Conservation (phyloP, 306 rosid genomes). For the Corylus heterophylla region DNA sequence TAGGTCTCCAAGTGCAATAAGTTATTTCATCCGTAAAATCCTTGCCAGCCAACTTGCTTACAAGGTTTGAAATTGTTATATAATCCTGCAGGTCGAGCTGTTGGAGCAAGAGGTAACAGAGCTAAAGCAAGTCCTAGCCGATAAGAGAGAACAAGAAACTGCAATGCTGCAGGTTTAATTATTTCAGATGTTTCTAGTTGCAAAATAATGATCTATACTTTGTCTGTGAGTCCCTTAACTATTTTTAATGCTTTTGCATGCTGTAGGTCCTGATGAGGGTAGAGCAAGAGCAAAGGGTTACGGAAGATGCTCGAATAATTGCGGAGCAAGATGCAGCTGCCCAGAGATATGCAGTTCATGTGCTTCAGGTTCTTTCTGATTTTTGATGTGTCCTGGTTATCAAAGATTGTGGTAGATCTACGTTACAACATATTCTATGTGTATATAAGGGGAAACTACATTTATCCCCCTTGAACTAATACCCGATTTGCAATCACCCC, state of each 20-base stretch:
- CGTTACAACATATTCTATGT: slow-evolving; percentile 6
- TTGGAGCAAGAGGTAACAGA: slow-evolving; percentile 78
- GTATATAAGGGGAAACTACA: too few relatives aligned
- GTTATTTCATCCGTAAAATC: slow-evolving; percentile 19
- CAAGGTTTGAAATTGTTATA: slow-evolving; percentile 27
- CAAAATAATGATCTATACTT: slow-evolving; percentile 22
- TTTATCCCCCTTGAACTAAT: too few relatives aligned
- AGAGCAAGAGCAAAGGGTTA: slow-evolving; percentile 81
- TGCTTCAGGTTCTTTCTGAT: slow-evolving; percentile 65
- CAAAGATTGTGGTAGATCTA: slow-evolving; percentile 1
- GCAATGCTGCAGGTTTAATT: slow-evolving; percentile 82
- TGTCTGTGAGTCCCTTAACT: slow-evolving; percentile 11
- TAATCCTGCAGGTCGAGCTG: slow-evolving; percentile 70
- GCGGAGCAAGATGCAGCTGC: slow-evolving; percentile 81
- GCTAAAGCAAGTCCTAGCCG: slow-evolving; percentile 58
- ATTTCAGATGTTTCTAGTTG: slow-evolving; percentile 36
- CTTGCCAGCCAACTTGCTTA: slow-evolving; percentile 10
- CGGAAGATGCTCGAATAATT: slow-evolving; percentile 83
- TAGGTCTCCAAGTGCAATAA: slow-evolving; percentile 20
- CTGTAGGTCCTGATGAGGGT: slow-evolving; percentile 65
- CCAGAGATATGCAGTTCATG: slow-evolving; percentile 66
- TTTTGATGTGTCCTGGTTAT: slow-evolving; percentile 23
- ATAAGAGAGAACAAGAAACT: slow-evolving; percentile 86
- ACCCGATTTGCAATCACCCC: too few relatives aligned
- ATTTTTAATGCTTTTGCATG: slow-evolving; percentile 31